Percentiles rank a stretch among this genome's conserved stretches.
These are phyloP conservation scores for Podila horticola DNA, from an alignment of 192 early-diverging fungal species.

Conservation along the genomic window DNA sequence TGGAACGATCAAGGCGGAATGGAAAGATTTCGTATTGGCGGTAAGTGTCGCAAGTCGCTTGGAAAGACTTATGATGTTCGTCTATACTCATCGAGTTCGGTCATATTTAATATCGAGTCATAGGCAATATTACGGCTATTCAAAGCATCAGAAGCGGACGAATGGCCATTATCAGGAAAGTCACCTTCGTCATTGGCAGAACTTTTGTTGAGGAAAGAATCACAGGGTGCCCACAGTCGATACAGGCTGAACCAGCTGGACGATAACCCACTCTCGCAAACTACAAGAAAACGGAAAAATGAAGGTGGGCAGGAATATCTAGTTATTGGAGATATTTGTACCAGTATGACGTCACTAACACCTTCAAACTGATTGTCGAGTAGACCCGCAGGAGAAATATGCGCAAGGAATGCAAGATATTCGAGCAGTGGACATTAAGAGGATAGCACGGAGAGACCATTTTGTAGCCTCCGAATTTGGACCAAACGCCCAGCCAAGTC, in stretches of 20 bases:
- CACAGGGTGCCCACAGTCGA: slow-evolving; percentile 53
- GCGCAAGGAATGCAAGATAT: slow-evolving; percentile 23
- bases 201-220: slow-evolving; percentile 49
- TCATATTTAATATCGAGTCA: not conserved
- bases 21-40: slow-evolving; percentile 53
- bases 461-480: slow-evolving; percentile 41
- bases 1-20: slow-evolving; percentile 44
- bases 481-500: slow-evolving; percentile 46
- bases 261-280: slow-evolving; percentile 47
- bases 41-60: slow-evolving; percentile 7
- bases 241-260: slow-evolving; percentile 58
- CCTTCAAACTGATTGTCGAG: too few species aligned
- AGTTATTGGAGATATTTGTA: too few species aligned
- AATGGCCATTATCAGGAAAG: slow-evolving; percentile 54
- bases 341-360: not conserved
- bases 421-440: slow-evolving; percentile 20
- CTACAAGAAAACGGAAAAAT: slow-evolving; percentile 24
- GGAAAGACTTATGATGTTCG: too few species aligned
- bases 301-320: slow-evolving; percentile 21
- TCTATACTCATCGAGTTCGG: not conserved
- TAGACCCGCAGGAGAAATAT: slow-evolving; percentile 24
- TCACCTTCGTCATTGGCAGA: slow-evolving; percentile 51
- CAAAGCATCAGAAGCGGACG: slow-evolving; percentile 38
- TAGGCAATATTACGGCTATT: slow-evolving; percentile 53
- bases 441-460: slow-evolving; percentile 25